Evolutionary conservation across 805 yeast genomes (phyloP), one percentile per base, ranked within the genome.

Genomic region (Pichia scutulata): DNA sequence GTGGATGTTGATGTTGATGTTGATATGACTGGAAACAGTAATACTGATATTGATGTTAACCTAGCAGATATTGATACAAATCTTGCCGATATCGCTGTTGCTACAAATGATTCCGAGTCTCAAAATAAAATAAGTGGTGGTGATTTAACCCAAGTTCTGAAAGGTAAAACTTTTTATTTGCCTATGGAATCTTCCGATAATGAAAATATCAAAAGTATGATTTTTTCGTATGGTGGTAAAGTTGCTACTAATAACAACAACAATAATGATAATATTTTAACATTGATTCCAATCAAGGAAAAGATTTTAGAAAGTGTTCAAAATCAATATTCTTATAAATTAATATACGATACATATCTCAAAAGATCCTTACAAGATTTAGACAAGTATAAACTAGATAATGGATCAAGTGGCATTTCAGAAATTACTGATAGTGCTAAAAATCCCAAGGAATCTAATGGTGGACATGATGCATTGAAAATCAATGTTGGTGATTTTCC

Each of bases 401-500:
- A 5, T 33, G 8, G 6, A 33, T 16, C 37, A 33, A 28, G 14
- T 12, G 33, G 14, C 3, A 10, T n/a, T 28, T 12, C 16, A 28
- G 14, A 3, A 28, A 28, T n/a, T 33, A 12, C n/a, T 33, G 10
- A 33, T 33, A n/a, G n/a, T n/a, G 19, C 7, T 39, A 39, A 39
- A 21, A 39, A 9, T 19, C 7, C 23, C 2, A 39, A 39, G 7
- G 18, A 30, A 23, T 23, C 36, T 3, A 44, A 39, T 19, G 22
- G 14, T 25, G 26, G 22, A n/a, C 23, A 23, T 3, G n/a, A 41
- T 6, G 49, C 54, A 28, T 47, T 63, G 18, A 52, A 51, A 18
- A 60, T 62, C 41, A 60, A 62, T 52, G 47, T 55, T 23, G 62
- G 67, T 21, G 61, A 55, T 5, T 41, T 60, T 36, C 60, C 62